phyloP scores from a whole-genome alignment of 345 rosid species.

The Citrus cavaleriei region DNA sequence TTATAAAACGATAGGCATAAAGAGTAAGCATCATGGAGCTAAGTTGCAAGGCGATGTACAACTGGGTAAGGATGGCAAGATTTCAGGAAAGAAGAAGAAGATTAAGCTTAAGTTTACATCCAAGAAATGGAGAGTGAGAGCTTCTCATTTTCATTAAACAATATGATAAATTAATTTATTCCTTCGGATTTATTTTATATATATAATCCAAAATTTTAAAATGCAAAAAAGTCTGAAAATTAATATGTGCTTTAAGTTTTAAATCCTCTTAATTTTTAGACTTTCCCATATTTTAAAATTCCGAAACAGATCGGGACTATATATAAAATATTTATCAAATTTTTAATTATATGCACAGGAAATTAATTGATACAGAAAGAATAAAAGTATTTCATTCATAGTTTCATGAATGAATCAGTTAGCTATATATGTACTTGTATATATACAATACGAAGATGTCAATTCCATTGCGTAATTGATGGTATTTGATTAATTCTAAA shows the following conservation, averaged over 20 bases:
- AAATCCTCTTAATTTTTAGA: too few species aligned
- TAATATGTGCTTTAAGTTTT: too few species aligned
- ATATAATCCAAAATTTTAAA: too few species aligned
- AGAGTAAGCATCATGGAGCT: slow-evolving; percentile 34
- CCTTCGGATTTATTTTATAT: not conserved
- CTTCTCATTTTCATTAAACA: slow-evolving; percentile 2
- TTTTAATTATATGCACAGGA: not conserved
- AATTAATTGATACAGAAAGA: too few species aligned
- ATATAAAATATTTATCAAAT: too few species aligned
- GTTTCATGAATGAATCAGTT: not conserved
- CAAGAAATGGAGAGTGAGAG: slow-evolving; percentile 23
- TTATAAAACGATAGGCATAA: slow-evolving; percentile 36
- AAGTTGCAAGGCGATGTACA: slow-evolving; percentile 24
- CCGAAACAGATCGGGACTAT: too few species aligned
- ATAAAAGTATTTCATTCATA: too few species aligned
- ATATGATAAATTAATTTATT: not conserved
- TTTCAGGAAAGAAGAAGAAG: slow-evolving; percentile 41
- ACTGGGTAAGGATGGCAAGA: slow-evolving; percentile 41
- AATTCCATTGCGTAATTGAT: too few species aligned
- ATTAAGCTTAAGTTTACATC: slow-evolving; percentile 28
- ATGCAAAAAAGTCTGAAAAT: too few species aligned
- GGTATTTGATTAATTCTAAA: too few species aligned
- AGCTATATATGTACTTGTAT: not conserved
- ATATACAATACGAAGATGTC: too few species aligned
- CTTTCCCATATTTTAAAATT: too few species aligned